These are phyloP conservation scores for Grosmannia serpens DNA, from an alignment of 2,329 filamentous ascomycete species.

Conservation along the genomic window DNA sequence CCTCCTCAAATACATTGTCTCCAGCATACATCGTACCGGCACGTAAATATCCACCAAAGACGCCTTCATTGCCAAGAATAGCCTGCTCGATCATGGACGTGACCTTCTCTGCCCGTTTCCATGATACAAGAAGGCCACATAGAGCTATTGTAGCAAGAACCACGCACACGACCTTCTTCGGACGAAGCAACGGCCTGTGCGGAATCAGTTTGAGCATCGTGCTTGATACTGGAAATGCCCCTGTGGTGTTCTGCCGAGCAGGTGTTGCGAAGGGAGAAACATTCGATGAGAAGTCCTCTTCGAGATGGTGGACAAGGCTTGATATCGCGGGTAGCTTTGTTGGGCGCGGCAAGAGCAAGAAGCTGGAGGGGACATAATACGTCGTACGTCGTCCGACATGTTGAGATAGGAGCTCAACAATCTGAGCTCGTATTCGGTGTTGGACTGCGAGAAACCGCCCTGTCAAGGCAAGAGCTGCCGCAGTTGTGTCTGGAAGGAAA, in stretches of 20 bases:
- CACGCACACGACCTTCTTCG: slow-evolving; percentile 1
- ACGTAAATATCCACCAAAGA: not conserved
- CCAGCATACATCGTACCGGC: not conserved
- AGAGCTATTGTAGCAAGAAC: not conserved
- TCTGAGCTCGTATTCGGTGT: not conserved
- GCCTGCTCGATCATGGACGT: not conserved
- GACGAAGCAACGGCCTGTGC: not conserved
- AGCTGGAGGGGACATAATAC: not conserved
- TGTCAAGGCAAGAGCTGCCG: not conserved
- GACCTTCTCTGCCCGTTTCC: not conserved
- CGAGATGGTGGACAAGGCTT: no score
- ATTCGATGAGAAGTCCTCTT: not conserved
- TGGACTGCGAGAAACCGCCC: not conserved
- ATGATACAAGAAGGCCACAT: not conserved
- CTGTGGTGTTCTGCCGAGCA: not conserved
- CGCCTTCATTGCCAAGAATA: not conserved
- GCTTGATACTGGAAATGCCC: no score
- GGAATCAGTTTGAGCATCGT: not conserved
- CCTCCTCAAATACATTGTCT: not conserved
- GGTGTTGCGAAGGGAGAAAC: not conserved
- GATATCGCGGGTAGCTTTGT: no score
- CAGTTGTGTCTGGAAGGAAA: not conserved
- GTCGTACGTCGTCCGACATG: no score
- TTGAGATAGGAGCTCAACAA: no score
- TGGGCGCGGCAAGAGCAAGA: no score